phyloP scores from a whole-genome alignment of 257 asterid species.

The Perilla frutescens region DNA sequence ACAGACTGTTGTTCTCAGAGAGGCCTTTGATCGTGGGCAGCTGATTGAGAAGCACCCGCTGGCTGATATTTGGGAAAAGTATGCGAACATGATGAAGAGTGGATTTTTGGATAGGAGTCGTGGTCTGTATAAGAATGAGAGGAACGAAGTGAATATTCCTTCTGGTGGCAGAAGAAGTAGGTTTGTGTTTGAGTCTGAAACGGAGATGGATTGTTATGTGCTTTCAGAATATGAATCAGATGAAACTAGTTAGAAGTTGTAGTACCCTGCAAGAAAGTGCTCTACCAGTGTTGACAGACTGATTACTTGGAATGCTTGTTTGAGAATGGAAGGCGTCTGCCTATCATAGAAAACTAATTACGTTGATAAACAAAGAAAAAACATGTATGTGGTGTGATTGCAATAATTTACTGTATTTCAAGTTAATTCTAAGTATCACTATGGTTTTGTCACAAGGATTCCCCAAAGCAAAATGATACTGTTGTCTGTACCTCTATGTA shows the following conservation, averaged over 20 bases:
- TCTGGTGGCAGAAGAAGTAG: constrained; percentile 28
- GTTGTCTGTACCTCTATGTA: background rate
- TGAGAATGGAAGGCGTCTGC: background rate
- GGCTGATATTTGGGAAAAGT: constrained; percentile 62
- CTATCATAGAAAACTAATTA: background rate
- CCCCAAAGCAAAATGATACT: constrained; percentile 3
- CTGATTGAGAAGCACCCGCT: constrained; percentile 76
- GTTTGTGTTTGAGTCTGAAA: constrained; percentile 52
- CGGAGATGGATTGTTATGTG: constrained; percentile 49
- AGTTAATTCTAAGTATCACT: background rate
- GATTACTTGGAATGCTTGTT: background rate
- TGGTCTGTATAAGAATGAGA: constrained; percentile 62
- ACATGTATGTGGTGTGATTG: constrained; percentile 13
- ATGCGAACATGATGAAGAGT: constrained; percentile 64
- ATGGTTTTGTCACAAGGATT: constrained; percentile 5
- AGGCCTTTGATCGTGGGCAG: constrained; percentile 69
- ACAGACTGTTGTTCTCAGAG: constrained; percentile 85
- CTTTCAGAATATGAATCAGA: constrained; percentile 66
- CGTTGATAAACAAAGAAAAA: background rate
- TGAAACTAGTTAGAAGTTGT: constrained; percentile 39
- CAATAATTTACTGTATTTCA: background rate
- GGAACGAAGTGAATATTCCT: constrained; percentile 22
- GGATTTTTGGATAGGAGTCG: constrained; percentile 76
- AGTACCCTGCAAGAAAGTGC: background rate
- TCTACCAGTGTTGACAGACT: background rate